Conservation (phyloP, 139 green algal genomes). For the Chlorella sp. region DNA sequence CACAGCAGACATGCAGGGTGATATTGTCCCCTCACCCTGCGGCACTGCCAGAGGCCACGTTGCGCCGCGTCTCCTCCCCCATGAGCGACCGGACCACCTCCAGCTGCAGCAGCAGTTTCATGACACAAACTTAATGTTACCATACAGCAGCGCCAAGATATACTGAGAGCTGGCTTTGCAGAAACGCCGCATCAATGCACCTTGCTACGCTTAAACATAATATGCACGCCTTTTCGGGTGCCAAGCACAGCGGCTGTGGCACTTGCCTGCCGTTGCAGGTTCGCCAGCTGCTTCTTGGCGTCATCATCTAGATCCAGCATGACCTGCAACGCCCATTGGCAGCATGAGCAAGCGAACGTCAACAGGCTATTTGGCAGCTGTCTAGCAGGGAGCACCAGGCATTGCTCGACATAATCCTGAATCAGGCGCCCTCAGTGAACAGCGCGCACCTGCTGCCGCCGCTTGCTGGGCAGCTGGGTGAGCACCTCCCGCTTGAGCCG, state of each 20-base stretch:
- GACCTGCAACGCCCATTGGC: neutral
- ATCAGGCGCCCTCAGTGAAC: neutral
- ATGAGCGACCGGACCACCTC: constrained; percentile 40
- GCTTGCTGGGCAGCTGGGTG: constrained; percentile 90
- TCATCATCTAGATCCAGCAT: neutral
- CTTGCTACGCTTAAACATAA: too few relatives aligned
- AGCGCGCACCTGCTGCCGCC: constrained; percentile 75
- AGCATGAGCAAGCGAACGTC: neutral
- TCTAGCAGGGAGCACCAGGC: too few relatives aligned
- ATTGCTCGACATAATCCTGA: too few relatives aligned
- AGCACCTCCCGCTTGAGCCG: constrained; percentile 94
- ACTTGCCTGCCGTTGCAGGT: constrained; percentile 12
- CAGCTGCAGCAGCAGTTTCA: constrained; percentile 23
- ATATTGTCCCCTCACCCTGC: neutral
- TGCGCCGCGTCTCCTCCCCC: neutral
- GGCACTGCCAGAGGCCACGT: neutral
- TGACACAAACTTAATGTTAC: neutral
- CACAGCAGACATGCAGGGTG: neutral
- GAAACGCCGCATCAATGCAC: too few relatives aligned
- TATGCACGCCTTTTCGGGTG: too few relatives aligned
- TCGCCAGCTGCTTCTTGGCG: constrained; percentile 22
- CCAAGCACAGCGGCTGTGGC: too few relatives aligned
- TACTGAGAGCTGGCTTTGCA: too few relatives aligned
- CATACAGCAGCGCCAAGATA: too few relatives aligned
- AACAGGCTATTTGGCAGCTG: neutral